Evolutionary conservation across 2,329 filamentous ascomycete species (phyloP), one percentile per base, ranked within the genome.

Genomic region (Microcyclospora pomicola): DNA sequence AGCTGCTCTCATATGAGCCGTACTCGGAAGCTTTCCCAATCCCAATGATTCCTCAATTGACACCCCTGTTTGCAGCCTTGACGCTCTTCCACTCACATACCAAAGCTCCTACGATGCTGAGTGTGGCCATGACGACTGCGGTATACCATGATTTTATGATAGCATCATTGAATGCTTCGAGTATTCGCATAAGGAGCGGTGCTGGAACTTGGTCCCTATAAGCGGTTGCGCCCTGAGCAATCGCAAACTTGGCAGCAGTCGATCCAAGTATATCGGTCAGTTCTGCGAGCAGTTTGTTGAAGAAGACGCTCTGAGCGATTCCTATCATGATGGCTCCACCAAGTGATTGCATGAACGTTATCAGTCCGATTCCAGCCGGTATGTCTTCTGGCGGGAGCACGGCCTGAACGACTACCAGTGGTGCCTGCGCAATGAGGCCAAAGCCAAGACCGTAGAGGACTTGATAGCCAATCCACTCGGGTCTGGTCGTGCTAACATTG

Each of bases 141-240:
- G 82, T 71, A 43, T 73, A 69, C 51, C 80, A 83, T 1, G 69
- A 69, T 40, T 68, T 59, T 2, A 67, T 67, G 29, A 84, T 55
- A 0, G 76, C 65, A 15, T 63, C 54, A 51, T 82, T 82, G 59
- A 84, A 84, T 0, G 76, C 78, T n/a, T n/a, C n/a, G n/a, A n/a
- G n/a, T n/a, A n/a, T n/a, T n/a, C n/a, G n/a, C n/a, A n/a, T n/a
- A n/a, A n/a, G n/a, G n/a, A n/a, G n/a, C n/a, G n/a, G n/a, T n/a
- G n/a, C n/a, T n/a, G n/a, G n/a, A n/a, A n/a, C n/a, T n/a, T n/a
- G n/a, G n/a, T n/a, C n/a, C n/a, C n/a, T n/a, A n/a, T n/a, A n/a
- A n/a, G n/a, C n/a, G n/a, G n/a, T n/a, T n/a, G n/a, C n/a, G n/a
- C n/a, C n/a, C n/a, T n/a, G n/a, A n/a, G n/a, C n/a, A n/a, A n/a